A percentile compares a stretch with the other conserved stretches of the same genome.
These are phyloP conservation scores for Chernovozyma sophiae-reginae DNA, from an alignment of 1,139 yeast species.

Conservation along the genomic window DNA sequence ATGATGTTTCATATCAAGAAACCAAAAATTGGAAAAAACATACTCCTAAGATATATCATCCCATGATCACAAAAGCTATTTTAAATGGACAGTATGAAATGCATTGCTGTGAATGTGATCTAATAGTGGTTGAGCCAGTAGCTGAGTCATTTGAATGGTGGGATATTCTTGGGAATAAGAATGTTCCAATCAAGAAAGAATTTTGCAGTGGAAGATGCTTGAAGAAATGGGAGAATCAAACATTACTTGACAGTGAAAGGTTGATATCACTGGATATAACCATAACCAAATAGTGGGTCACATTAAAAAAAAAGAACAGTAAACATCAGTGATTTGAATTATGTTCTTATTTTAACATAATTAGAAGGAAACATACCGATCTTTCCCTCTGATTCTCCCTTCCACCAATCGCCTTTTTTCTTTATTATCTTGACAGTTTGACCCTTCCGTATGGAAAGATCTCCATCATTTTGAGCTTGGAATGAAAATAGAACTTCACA, in stretches of 20 bases:
- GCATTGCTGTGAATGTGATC: slow-evolving; percentile 33
- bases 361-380: slow-evolving; percentile 55
- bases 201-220: slow-evolving; percentile 41
- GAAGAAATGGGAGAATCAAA: slow-evolving; percentile 16
- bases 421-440: slow-evolving; percentile 45
- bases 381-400: slow-evolving; percentile 46
- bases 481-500: slow-evolving; percentile 35
- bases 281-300: no score
- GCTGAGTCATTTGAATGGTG: slow-evolving; percentile 47
- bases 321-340: slow-evolving; percentile 1
- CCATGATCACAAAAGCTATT: slow-evolving; percentile 34
- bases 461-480: slow-evolving; percentile 34
- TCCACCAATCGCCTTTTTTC: slow-evolving; percentile 55
- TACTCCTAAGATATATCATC: slow-evolving; percentile 36
- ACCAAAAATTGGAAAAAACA: slow-evolving; percentile 38
- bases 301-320: neutral
- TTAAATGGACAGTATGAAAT: slow-evolving; percentile 35
- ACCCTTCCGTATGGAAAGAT: slow-evolving; percentile 47
- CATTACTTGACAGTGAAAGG: neutral
- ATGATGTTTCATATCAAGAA: slow-evolving; percentile 44
- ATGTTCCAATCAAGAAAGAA: slow-evolving; percentile 35
- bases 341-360: slow-evolving; percentile 33
- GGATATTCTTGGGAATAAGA: slow-evolving; percentile 37
- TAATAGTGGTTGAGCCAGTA: slow-evolving; percentile 35
- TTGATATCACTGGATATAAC: no score